These are phyloP conservation scores for Hydrangea macrophylla DNA, from an alignment of 148 eudicot genomes.

Conservation along the genomic window DNA sequence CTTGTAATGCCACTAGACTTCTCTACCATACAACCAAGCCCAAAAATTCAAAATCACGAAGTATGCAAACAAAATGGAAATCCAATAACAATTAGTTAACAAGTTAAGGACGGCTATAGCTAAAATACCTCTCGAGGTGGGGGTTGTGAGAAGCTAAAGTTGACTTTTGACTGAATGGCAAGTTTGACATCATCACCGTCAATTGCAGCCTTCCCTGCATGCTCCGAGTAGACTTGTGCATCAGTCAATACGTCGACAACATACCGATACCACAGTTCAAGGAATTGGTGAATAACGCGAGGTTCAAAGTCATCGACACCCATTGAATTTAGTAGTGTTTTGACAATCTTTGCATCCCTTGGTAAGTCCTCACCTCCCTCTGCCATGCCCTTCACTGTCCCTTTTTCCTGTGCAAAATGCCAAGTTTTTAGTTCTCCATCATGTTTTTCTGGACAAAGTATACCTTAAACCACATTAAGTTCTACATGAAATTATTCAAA, in stretches of 20 bases:
- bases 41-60: too few species aligned
- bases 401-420: conserved; percentile 2
- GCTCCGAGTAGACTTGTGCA: conserved; percentile 94
- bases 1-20: too few species aligned
- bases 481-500: too few species aligned
- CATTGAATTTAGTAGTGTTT: conserved; percentile 78
- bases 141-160: conserved; percentile 96
- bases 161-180: conserved; percentile 84
- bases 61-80: too few species aligned
- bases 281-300: conserved; percentile 81
- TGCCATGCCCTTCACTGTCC: conserved; percentile 40
- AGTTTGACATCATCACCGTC: conserved; percentile 88
- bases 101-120: neutral
- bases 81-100: too few species aligned
- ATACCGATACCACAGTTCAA: conserved; percentile 86
- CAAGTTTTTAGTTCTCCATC: neutral
- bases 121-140: conserved; percentile 90
- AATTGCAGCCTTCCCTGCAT: conserved; percentile 71
- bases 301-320: conserved; percentile 91
- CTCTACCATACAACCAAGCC: too few species aligned
- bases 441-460: neutral
- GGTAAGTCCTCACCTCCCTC: conserved; percentile 81
- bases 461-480: neutral
- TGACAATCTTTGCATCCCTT: conserved; percentile 89
- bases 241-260: conserved; percentile 82